Conservation (phyloP, 805 yeast genomes). For the Lachancea lanzarotensis region DNA sequence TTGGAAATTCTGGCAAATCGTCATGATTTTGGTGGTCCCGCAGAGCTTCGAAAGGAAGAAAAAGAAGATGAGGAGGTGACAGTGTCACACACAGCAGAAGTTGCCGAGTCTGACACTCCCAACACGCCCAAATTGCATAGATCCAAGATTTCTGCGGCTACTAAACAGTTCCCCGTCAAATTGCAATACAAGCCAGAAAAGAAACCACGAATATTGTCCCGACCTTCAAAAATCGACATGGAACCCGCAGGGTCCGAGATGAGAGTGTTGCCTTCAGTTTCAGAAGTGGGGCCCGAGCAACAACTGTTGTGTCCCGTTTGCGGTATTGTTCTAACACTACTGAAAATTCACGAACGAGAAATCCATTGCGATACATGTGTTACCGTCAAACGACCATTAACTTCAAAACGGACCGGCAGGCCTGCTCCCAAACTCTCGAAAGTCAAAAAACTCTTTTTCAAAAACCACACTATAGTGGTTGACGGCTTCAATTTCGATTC, state of each 20-base stretch:
- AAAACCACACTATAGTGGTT: conserved; percentile 41
- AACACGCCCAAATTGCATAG: no score
- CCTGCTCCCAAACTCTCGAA: conserved; percentile 27
- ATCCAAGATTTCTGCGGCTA: not conserved
- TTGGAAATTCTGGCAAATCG: not conserved
- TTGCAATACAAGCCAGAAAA: not conserved
- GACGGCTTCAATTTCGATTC: conserved; percentile 53
- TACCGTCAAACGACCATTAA: conserved; percentile 9
- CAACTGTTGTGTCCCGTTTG: conserved; percentile 50
- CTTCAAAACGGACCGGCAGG: conserved; percentile 31
- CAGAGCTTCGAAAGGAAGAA: no score
- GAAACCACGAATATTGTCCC: not conserved
- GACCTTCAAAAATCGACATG: not conserved
- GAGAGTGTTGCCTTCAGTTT: not conserved
- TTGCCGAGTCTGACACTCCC: no score
- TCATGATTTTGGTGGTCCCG: no score
- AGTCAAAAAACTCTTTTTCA: conserved; percentile 12
- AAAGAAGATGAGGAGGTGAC: no score
- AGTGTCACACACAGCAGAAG: not conserved
- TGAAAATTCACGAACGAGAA: conserved; percentile 39
- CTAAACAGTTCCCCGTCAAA: not conserved
- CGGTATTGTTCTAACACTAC: conserved; percentile 31
- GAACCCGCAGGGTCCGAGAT: not conserved
- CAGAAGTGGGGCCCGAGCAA: conserved; percentile 6
- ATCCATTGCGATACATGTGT: conserved; percentile 54